Evolutionary conservation across 1,284 basidiomycete species (phyloP), one percentile per base, ranked within the genome.

Genomic region (Sporisorium sorghi): DNA sequence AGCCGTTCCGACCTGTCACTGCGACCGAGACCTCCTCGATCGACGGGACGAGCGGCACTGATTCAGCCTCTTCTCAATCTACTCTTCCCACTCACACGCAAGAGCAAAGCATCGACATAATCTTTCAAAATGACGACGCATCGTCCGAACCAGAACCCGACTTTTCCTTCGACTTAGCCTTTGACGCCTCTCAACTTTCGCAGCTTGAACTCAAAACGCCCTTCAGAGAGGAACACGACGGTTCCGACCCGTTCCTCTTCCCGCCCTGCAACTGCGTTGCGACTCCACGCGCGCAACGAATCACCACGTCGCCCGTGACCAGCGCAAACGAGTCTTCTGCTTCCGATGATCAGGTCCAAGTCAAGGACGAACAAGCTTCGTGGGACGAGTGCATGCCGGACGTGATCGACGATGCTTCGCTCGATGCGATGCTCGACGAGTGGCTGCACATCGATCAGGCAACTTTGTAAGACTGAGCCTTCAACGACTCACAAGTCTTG

Each of bases 301-400:
- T 39, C 32, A 33, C 23, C 43, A 19, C 23, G 10, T 37, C 37
- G 23, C 40, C 21, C 5, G 33, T 35, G 5, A 12, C 44, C 9
- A 33, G n/a, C 5, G 46, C 37, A 6, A 40, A 54, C 21, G 42
- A 24, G 1, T 23, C 28, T 10, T 33, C 28, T n/a, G n/a, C n/a
- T n/a, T n/a, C n/a, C n/a, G n/a, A n/a, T 11, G 11, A 26, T 4
- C 52, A 49, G 2, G 17, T 10, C 10, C 47, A 33, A 4, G 19
- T 24, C 24, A 43, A 53, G 17, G 30, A 11, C 12, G 14, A 10
- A 17, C 47, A 46, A 14, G 21, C 47, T 2, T 43, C 39, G 5
- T 66, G 63, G 63, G 42, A 66, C 23, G 48, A 66, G 28, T 47
- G 57, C 21, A 56, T 60, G 49, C 49, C 64, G 6, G 49, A 57